Percentiles rank a stretch among this genome's conserved stretches.
phyloP scores from a whole-genome alignment of 2,329 filamentous ascomycete species.

The Lachnellula hyalina region DNA sequence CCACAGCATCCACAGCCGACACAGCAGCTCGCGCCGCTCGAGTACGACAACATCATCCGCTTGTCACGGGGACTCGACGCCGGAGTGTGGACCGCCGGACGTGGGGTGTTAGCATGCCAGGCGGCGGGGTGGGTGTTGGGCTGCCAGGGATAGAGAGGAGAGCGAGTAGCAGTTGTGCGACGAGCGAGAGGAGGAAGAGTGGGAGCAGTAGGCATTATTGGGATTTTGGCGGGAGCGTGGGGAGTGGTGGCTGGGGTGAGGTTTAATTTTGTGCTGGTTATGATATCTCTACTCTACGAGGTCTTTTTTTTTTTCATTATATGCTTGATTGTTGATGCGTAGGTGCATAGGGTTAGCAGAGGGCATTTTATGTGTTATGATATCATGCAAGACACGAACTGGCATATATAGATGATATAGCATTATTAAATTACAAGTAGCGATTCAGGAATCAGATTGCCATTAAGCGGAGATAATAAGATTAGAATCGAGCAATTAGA shows the following conservation, averaged over 20 bases:
- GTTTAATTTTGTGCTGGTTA: slow-evolving; percentile 37
- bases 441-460: no score
- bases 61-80: slow-evolving; percentile 48
- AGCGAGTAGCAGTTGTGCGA: slow-evolving; percentile 66
- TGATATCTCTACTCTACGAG: no score
- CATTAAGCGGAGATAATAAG: no score
- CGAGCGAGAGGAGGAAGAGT: slow-evolving; percentile 53
- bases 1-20: slow-evolving; percentile 53
- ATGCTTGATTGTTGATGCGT: no score
- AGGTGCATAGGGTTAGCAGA: no score
- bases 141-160: slow-evolving; percentile 39
- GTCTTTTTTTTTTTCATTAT: no score
- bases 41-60: slow-evolving; percentile 83
- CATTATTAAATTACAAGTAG: no score
- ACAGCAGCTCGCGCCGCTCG: slow-evolving; percentile 72
- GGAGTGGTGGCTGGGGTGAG: slow-evolving; percentile 77
- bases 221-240: slow-evolving; percentile 74
- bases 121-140: slow-evolving; percentile 36
- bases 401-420: no score
- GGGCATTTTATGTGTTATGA: no score
- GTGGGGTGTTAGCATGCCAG: slow-evolving; percentile 49
- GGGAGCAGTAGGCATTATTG: slow-evolving; percentile 81
- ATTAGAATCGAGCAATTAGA: no score
- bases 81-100: slow-evolving; percentile 44
- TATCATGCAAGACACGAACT: no score